These are phyloP conservation scores for Penicillium sp. DNA, from an alignment of 2,329 filamentous ascomycete species.

Conservation along the genomic window DNA sequence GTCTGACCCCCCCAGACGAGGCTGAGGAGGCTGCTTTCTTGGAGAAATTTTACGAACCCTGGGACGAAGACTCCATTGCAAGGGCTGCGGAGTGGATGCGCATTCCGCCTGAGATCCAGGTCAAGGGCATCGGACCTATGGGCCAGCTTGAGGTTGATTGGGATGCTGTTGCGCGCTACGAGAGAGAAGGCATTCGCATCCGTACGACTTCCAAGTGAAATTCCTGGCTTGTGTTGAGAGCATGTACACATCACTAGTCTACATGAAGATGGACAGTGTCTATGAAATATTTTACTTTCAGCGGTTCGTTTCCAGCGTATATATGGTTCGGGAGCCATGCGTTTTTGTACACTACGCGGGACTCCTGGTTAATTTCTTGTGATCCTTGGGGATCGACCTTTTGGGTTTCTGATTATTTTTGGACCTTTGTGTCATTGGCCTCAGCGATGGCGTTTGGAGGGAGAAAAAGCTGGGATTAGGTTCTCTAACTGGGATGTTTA, in stretches of 20 bases:
- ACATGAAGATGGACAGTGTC: conserved; percentile 4
- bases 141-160: conserved; percentile 38
- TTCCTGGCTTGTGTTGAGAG: background rate
- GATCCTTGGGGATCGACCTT: conserved; percentile 6
- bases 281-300: conserved; percentile 11
- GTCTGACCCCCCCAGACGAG: conserved; percentile 36
- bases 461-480: conserved; percentile 12
- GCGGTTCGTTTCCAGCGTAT: conserved; percentile 16
- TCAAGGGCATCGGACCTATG: conserved; percentile 18
- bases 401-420: conserved; percentile 3
- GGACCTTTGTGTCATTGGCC: conserved; percentile 14
- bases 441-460: conserved; percentile 27
- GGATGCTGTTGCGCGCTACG: conserved; percentile 37
- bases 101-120: conserved; percentile 11
- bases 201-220: conserved; percentile 24
- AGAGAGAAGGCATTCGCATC: conserved; percentile 28
- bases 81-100: conserved; percentile 14
- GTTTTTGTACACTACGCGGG: conserved; percentile 23
- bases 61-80: conserved; percentile 16
- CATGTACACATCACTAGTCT: conserved; percentile 1
- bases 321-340: conserved; percentile 17
- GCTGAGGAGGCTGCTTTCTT: conserved; percentile 9
- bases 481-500: background rate
- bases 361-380: conserved; percentile 12
- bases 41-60: conserved; percentile 10